A percentile compares a stretch with the other conserved stretches of the same genome.
These are phyloP conservation scores for Gossypium longicalyx DNA, from an alignment of 345 rosid genomes.

Conservation along the genomic window DNA sequence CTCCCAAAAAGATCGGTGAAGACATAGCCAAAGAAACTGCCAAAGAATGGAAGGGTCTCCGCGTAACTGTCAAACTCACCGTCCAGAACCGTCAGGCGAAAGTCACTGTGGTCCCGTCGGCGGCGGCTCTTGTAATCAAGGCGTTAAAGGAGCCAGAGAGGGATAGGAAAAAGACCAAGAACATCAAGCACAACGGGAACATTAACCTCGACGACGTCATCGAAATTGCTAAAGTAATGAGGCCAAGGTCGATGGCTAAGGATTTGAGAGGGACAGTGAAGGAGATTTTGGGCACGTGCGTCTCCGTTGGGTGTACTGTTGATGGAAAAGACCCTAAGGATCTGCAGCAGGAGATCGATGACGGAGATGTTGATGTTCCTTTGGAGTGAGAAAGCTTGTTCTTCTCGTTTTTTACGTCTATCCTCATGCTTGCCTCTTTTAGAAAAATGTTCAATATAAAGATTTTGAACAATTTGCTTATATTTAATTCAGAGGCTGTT, in stretches of 20 bases:
- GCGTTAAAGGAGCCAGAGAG: constrained; percentile 58
- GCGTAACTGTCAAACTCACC: constrained; percentile 63
- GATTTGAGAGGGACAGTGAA: constrained; percentile 51
- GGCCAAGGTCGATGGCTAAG: constrained; percentile 54
- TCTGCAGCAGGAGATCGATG: constrained; percentile 44
- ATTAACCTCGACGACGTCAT: constrained; percentile 52
- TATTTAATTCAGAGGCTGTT: neutral
- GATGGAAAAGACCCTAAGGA: constrained; percentile 57
- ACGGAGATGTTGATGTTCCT: constrained; percentile 49
- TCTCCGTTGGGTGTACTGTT: constrained; percentile 58
- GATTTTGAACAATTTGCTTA: neutral
- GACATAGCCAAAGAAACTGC: constrained; percentile 70
- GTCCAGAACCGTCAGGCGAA: constrained; percentile 70
- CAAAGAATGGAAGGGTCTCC: constrained; percentile 68
- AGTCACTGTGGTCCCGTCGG: constrained; percentile 60
- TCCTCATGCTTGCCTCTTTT: neutral
- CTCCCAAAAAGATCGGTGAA: constrained; percentile 49
- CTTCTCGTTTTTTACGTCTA: neutral
- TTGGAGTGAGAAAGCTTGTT: constrained; percentile 26
- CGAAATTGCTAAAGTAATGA: constrained; percentile 50
- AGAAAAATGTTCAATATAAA: neutral
- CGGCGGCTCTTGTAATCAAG: constrained; percentile 59
- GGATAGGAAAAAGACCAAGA: constrained; percentile 51
- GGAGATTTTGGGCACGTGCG: constrained; percentile 62
- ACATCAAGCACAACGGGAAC: constrained; percentile 47